Percentiles rank a stretch among this genome's conserved stretches.
Conservation (phyloP, 169 alveolate species). For the Cryptosporidium sp. region DNA sequence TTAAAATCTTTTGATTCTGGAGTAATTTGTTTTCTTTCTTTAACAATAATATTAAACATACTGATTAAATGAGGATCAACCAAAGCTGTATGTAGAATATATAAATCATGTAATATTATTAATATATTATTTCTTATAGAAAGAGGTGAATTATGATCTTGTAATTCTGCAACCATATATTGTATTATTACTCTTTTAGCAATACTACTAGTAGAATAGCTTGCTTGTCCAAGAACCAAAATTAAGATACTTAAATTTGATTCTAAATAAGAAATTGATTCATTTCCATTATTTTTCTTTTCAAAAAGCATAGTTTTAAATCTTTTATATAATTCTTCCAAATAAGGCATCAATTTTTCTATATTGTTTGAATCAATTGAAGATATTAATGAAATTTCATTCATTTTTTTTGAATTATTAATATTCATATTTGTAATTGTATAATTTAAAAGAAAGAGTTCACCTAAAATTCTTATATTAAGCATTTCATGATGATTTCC, state of each 20-base stretch:
- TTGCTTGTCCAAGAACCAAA: slow-evolving; percentile 33
- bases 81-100: slow-evolving; percentile 57
- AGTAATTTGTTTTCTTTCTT: background rate
- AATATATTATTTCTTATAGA: slow-evolving; percentile 42
- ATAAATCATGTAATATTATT: slow-evolving; percentile 51
- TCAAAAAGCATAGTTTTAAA: background rate
- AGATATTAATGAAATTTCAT: background rate
- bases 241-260: slow-evolving; percentile 29
- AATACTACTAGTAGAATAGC: slow-evolving; percentile 38
- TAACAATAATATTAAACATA: slow-evolving; percentile 27
- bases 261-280: background rate
- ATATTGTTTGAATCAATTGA: slow-evolving; percentile 40
- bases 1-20: background rate
- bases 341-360: slow-evolving; percentile 14
- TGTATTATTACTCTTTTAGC: slow-evolving; percentile 27
- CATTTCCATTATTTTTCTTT: background rate
- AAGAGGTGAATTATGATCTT: slow-evolving; percentile 7
- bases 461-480: slow-evolving; percentile 64
- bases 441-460: slow-evolving; percentile 31
- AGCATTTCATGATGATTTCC: background rate
- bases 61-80: slow-evolving; percentile 64
- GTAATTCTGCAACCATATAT: slow-evolving; percentile 42
- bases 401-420: background rate
- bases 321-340: slow-evolving; percentile 37
- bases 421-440: slow-evolving; percentile 17